Base-by-base conservation (phyloP, 1,284 basidiomycete species). In the Fistulina hepatica region DNA sequence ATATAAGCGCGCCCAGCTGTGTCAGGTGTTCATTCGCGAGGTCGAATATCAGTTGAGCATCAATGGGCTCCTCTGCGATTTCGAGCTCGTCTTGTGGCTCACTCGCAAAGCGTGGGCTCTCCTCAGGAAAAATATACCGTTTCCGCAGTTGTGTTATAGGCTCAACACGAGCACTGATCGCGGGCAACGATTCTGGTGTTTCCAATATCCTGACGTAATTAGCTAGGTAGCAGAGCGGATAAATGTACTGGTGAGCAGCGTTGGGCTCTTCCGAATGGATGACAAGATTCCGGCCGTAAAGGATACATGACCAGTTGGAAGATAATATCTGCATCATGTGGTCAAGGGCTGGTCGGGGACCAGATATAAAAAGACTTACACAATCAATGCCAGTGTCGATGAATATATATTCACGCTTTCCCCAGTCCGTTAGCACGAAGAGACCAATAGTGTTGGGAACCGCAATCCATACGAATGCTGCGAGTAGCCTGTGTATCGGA, bases 261-360 rank as follows among this genome's bases (percentile, higher is more conserved):
- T 69, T 66, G 32, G 62, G 63, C 48, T 76, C 75, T 57, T 82
- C 79, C 23, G 71, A 76, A 48, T 82, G 80, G 21, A 82, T 77
- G 22, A 81, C 76, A 39, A 82, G 74, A 42, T 77, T 68, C 30
- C 66, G 59, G 42, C 67, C 60, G 40, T 56, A 64, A 11, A 81
- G 56, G 32, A 81, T 80, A 49, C 79, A 82, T 21, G 78, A 81
- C 80, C 80, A 82, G 43, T 81, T 81, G 9, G 76, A 75, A 15
- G 73, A 72, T 48, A 65, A 60, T 11, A 68, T 63, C 75, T 75
- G 45, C 35, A 43, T 31, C 42, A 30, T 33, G 17, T 21, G 30
- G 9, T 11, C 19, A 9, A 13, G 15, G 25, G 15, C 15, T 11
- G 25, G 9, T 6, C 28, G 28, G 15, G 32, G 36, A 24, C 10